These are phyloP conservation scores for Escovopsis sp. DNA, from an alignment of 2,329 filamentous ascomycete species.

Conservation along the genomic window DNA sequence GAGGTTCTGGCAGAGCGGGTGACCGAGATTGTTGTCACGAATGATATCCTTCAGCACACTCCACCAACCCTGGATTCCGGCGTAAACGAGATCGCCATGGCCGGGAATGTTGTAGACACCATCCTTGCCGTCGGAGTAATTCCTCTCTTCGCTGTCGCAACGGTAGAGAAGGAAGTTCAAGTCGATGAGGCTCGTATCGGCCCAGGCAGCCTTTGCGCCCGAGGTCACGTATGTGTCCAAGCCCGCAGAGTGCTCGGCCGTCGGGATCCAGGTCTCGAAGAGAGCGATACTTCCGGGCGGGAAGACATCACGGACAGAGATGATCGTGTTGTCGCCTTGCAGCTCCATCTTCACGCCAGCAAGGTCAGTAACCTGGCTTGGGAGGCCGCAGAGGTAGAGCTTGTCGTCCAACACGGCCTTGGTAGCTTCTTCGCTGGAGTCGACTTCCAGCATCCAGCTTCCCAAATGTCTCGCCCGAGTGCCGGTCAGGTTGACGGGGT, in stretches of 20 bases:
- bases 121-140: slow-evolving; percentile 62
- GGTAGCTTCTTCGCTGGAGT: slow-evolving; percentile 55
- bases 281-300: slow-evolving; percentile 88
- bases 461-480: slow-evolving; percentile 77
- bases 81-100: slow-evolving; percentile 76
- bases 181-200: slow-evolving; percentile 58
- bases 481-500: slow-evolving; percentile 63
- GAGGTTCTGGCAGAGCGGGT: slow-evolving; percentile 85
- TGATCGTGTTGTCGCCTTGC: slow-evolving; percentile 58
- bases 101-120: slow-evolving; percentile 82
- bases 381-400: slow-evolving; percentile 62
- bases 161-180: slow-evolving; percentile 86
- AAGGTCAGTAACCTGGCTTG: slow-evolving; percentile 62
- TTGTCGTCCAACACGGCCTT: slow-evolving; percentile 52
- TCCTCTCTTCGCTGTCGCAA: slow-evolving; percentile 75
- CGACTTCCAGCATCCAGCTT: slow-evolving; percentile 84
- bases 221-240: slow-evolving; percentile 77
- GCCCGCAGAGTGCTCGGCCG: slow-evolving; percentile 66
- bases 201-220: slow-evolving; percentile 65
- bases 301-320: slow-evolving; percentile 69
- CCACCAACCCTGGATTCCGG: slow-evolving; percentile 98
- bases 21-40: slow-evolving; percentile 75
- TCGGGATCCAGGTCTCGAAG: slow-evolving; percentile 91
- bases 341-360: slow-evolving; percentile 58
- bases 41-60: slow-evolving; percentile 76